Evolutionary conservation across 345 rosid genomes (phyloP).

Genomic region (Leavenworthia alabamica): DNA sequence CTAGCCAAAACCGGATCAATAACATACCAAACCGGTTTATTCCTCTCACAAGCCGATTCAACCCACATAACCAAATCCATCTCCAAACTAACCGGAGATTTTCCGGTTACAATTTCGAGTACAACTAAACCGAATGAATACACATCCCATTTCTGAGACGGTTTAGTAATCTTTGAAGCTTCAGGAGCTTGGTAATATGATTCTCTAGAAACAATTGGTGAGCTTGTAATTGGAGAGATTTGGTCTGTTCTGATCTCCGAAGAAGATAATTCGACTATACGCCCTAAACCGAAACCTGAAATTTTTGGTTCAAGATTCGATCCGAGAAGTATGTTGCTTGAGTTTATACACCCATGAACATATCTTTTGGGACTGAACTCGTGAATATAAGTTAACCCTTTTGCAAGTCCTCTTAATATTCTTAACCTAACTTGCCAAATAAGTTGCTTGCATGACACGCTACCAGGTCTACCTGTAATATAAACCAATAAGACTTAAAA

Average conservation of each 20-base stretch:
- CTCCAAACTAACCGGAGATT: slow-evolving; percentile 43
- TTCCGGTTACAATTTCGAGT: slow-evolving; percentile 73
- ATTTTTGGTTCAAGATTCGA: slow-evolving; percentile 62
- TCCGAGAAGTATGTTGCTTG: slow-evolving; percentile 76
- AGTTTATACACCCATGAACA: slow-evolving; percentile 78
- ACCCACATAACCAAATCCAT: slow-evolving; percentile 71
- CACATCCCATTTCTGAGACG: slow-evolving; percentile 96
- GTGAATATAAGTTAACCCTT: slow-evolving; percentile 66
- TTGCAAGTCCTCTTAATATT: slow-evolving; percentile 71
- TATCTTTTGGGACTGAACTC: slow-evolving; percentile 69
- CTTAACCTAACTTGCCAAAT: slow-evolving; percentile 60
- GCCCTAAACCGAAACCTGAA: slow-evolving; percentile 72
- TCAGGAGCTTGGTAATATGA: slow-evolving; percentile 74
- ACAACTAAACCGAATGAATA: slow-evolving; percentile 81
- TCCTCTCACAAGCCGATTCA: slow-evolving; percentile 49
- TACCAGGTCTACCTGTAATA: slow-evolving; percentile 57
- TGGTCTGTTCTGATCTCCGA: slow-evolving; percentile 48
- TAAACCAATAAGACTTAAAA: background rate
- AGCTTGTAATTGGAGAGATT: slow-evolving; percentile 44
- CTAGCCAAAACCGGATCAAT: slow-evolving; percentile 55
- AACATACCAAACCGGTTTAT: slow-evolving; percentile 51
- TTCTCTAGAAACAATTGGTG: slow-evolving; percentile 32
- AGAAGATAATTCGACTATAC: slow-evolving; percentile 32
- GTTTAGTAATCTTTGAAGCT: slow-evolving; percentile 53
- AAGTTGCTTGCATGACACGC: slow-evolving; percentile 43